Evolutionary conservation across 257 asterid genomes (phyloP).

Genomic region (Leonotis leonurus): DNA sequence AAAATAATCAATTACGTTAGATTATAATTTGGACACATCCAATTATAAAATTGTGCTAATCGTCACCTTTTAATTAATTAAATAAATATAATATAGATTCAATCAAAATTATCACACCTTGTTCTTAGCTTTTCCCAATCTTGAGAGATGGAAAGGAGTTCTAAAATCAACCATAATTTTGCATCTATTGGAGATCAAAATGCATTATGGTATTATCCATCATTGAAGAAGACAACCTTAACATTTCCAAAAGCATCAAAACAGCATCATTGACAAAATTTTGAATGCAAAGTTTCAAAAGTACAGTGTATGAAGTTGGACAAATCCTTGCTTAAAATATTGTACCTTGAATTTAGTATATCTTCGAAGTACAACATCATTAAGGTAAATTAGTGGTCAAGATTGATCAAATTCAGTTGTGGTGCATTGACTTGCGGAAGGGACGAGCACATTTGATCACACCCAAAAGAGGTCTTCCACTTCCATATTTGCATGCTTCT

Average conservation of each 20-base stretch:
- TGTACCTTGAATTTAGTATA: slow-evolving; percentile 14
- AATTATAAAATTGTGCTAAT: too few species aligned
- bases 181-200: not conserved
- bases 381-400: not conserved
- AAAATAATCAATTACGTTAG: slow-evolving; percentile 13
- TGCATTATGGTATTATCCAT: not conserved
- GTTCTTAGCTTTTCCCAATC: too few species aligned
- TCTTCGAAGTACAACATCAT: slow-evolving; percentile 5
- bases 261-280: slow-evolving; percentile 9
- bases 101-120: too few species aligned
- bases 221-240: slow-evolving; percentile 33
- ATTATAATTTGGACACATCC: not conserved
- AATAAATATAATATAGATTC: too few species aligned
- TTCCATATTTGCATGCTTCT: slow-evolving; percentile 32
- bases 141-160: too few species aligned
- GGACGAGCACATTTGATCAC: slow-evolving; percentile 16
- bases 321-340: not conserved
- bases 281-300: not conserved
- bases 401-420: not conserved
- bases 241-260: slow-evolving; percentile 20
- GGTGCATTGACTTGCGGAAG: slow-evolving; percentile 19
- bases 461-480: slow-evolving; percentile 26
- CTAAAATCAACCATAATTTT: not conserved
- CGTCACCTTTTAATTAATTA: not conserved
- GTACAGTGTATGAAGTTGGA: slow-evolving; percentile 1